These are phyloP conservation scores for Dendrothele bispora DNA, from an alignment of 768 basidiomycete genomes.

Conservation along the genomic window DNA sequence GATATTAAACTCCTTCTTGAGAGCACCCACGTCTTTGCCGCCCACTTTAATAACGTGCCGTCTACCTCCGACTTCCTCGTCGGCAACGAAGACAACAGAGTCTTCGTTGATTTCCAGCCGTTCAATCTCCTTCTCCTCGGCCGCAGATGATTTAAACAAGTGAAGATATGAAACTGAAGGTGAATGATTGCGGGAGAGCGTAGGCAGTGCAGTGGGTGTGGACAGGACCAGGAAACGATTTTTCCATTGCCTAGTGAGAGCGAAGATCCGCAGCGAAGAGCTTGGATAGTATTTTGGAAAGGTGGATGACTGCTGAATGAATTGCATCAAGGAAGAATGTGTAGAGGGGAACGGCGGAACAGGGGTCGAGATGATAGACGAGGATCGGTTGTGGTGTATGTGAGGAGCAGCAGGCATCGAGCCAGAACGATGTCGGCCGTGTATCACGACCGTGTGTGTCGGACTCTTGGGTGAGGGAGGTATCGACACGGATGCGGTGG, in stretches of 20 bases:
- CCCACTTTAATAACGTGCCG: constrained; percentile 65
- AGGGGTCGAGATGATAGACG: constrained; percentile 10
- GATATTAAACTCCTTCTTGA: constrained; percentile 39
- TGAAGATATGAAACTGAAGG: constrained; percentile 50
- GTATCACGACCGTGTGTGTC: too few species aligned
- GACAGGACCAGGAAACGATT: constrained; percentile 61
- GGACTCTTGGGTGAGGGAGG: neutral
- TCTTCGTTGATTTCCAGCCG: constrained; percentile 75
- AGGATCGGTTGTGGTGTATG: too few species aligned
- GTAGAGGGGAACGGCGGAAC: constrained; percentile 9
- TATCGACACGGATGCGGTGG: constrained; percentile 26
- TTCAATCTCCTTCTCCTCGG: constrained; percentile 71
- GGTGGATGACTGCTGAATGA: constrained; percentile 15
- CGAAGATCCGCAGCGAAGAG: constrained; percentile 68
- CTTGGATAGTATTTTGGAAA: constrained; percentile 71
- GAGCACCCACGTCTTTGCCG: constrained; percentile 56
- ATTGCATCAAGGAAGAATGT: constrained; percentile 4
- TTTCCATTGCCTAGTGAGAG: constrained; percentile 75
- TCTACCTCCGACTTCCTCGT: constrained; percentile 42
- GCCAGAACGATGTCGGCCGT: constrained; percentile 36
- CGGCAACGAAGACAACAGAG: constrained; percentile 74
- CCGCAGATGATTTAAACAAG: constrained; percentile 62
- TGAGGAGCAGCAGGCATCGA: constrained; percentile 25
- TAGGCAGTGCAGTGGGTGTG: constrained; percentile 32
- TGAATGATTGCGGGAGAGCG: neutral